These are phyloP conservation scores for Murraya paniculata DNA, from an alignment of 345 rosid genomes.

Conservation along the genomic window DNA sequence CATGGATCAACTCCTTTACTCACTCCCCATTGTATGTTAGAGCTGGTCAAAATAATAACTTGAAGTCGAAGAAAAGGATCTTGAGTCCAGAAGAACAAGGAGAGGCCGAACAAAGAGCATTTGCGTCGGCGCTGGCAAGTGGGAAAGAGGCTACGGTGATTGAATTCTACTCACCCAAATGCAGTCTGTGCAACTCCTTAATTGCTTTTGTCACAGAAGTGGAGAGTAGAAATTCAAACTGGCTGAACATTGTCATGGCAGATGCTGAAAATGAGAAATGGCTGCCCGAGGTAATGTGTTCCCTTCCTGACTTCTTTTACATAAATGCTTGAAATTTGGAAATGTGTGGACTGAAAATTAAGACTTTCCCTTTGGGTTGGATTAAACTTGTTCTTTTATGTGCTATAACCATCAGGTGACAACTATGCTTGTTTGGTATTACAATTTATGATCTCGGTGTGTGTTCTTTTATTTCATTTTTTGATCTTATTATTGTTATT, in stretches of 20 bases:
- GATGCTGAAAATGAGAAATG: slow-evolving; percentile 92
- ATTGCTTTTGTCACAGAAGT: slow-evolving; percentile 63
- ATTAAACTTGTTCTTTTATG: not conserved
- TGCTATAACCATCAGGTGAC: not conserved
- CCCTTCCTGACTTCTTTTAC: not conserved
- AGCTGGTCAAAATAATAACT: slow-evolving; percentile 12
- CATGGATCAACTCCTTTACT: slow-evolving; percentile 28
- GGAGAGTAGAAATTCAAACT: slow-evolving; percentile 65
- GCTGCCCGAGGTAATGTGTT: slow-evolving; percentile 79
- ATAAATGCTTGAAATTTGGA: not conserved
- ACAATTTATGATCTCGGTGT: not conserved
- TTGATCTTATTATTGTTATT: not conserved
- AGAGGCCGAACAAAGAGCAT: slow-evolving; percentile 86
- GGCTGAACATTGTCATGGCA: slow-evolving; percentile 85
- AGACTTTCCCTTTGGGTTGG: not conserved
- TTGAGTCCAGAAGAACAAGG: slow-evolving; percentile 66
- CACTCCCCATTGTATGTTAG: slow-evolving; percentile 22
- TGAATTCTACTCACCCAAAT: slow-evolving; percentile 92
- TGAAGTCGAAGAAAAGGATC: slow-evolving; percentile 31
- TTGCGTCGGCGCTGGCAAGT: slow-evolving; percentile 75
- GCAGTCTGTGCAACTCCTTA: slow-evolving; percentile 78
- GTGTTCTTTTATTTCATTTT: not conserved
- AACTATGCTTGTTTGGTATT: not conserved
- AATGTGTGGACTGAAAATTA: not conserved
- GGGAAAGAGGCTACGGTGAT: slow-evolving; percentile 75